Percentiles rank a stretch among this genome's conserved stretches.
Evolutionary conservation across 2,329 filamentous ascomycete genomes (phyloP).

Genomic region (Furcasterigmium sp.): DNA sequence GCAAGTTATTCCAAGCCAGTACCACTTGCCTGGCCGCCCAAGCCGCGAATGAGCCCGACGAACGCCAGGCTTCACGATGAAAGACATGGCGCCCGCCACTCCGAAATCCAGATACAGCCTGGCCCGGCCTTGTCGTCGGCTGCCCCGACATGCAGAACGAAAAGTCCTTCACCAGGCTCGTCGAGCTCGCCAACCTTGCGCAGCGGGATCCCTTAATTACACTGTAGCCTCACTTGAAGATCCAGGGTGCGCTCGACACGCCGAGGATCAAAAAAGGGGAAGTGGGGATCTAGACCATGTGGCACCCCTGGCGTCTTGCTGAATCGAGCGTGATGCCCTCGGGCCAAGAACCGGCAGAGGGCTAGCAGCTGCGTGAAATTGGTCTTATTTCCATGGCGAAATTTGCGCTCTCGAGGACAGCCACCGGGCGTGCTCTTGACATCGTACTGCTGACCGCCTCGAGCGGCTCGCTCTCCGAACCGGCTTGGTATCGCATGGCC

Average conservation of each 20-base stretch:
- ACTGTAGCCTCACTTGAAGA: not conserved
- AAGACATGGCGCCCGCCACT: too few relatives aligned
- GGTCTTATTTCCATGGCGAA: constrained; percentile 2
- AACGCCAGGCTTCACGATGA: too few relatives aligned
- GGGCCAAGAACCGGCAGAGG: constrained; percentile 1
- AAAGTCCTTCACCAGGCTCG: too few relatives aligned
- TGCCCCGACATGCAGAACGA: too few relatives aligned
- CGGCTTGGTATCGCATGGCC: not conserved
- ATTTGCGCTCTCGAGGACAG: not conserved
- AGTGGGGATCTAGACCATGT: not conserved
- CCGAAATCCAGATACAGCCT: too few relatives aligned
- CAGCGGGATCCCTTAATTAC: not conserved
- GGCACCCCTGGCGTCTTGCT: constrained; percentile 1
- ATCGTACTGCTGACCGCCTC: not conserved
- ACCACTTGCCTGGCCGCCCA: too few relatives aligned
- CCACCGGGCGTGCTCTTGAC: not conserved
- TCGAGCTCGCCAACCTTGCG: not conserved
- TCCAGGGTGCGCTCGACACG: not conserved
- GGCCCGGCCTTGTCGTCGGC: too few relatives aligned
- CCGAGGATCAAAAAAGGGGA: constrained; percentile 1
- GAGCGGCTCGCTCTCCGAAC: not conserved
- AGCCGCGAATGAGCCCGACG: too few relatives aligned
- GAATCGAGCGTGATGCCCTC: not conserved
- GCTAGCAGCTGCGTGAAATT: constrained; percentile 2
- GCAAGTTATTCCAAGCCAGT: too few relatives aligned